These are phyloP conservation scores for Nigrograna mackinnonii DNA, from an alignment of 2,329 filamentous ascomycete species.

Conservation along the genomic window DNA sequence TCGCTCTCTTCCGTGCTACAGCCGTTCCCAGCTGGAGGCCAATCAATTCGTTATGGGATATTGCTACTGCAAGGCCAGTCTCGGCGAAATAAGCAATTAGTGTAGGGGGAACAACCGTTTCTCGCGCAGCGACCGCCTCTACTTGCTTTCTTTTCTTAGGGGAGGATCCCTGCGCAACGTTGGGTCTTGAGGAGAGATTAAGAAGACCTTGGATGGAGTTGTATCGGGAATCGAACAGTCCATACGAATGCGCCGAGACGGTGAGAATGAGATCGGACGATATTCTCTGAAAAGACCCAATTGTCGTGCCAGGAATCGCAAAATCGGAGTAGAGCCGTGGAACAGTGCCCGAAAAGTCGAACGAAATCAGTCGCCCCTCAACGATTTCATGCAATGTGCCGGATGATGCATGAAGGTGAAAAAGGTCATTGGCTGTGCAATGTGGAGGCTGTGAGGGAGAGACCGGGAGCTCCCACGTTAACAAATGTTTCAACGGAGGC, in stretches of 20 bases:
- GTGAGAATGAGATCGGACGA: slow-evolving; percentile 69
- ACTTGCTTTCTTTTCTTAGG: slow-evolving; percentile 39
- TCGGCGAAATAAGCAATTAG: slow-evolving; percentile 62
- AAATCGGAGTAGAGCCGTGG: slow-evolving; percentile 61
- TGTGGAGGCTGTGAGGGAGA: slow-evolving; percentile 11
- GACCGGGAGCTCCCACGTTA: slow-evolving; percentile 30
- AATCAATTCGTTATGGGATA: slow-evolving; percentile 66
- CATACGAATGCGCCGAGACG: slow-evolving; percentile 58
- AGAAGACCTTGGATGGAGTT: slow-evolving; percentile 53
- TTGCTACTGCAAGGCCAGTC: slow-evolving; percentile 66
- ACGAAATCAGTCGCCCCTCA: slow-evolving; percentile 60
- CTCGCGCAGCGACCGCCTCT: slow-evolving; percentile 39
- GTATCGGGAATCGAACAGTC: slow-evolving; percentile 69
- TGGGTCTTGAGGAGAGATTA: slow-evolving; percentile 28
- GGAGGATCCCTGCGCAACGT: slow-evolving; percentile 18
- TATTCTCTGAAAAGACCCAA: slow-evolving; percentile 67
- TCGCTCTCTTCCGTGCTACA: slow-evolving; percentile 39
- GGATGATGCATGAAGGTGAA: slow-evolving; percentile 64
- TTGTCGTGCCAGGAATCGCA: slow-evolving; percentile 53
- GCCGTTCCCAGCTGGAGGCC: slow-evolving; percentile 60
- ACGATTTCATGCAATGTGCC: slow-evolving; percentile 66
- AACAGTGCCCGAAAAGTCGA: slow-evolving; percentile 65
- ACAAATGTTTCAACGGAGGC: slow-evolving; percentile 35
- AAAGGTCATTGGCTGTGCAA: slow-evolving; percentile 29
- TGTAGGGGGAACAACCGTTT: slow-evolving; percentile 43